These are phyloP conservation scores for Verticillium nonalfalfae DNA, from an alignment of 2,329 filamentous ascomycete species.

Conservation along the genomic window DNA sequence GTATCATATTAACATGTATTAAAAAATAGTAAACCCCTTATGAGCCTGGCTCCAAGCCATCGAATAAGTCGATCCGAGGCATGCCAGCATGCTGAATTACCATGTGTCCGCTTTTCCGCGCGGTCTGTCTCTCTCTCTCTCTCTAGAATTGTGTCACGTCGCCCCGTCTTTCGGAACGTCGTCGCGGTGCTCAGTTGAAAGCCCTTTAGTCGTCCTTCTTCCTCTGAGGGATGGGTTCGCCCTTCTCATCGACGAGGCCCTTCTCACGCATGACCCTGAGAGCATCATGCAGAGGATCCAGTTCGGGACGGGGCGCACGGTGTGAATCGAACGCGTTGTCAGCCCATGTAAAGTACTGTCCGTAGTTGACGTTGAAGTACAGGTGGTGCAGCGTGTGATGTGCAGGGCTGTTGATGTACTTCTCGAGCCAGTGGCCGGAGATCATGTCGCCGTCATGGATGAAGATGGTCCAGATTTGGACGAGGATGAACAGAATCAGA, in stretches of 20 bases:
- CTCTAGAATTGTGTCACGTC: too few species aligned
- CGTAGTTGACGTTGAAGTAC: constrained; percentile 43
- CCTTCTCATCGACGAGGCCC: constrained; percentile 35
- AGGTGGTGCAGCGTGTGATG: constrained; percentile 43
- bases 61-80: too few species aligned
- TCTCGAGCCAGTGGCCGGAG: constrained; percentile 36
- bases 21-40: too few species aligned
- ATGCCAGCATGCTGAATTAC: too few species aligned
- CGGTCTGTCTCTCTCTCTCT: too few species aligned
- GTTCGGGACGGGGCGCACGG: constrained; percentile 31
- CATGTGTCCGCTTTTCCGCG: too few species aligned
- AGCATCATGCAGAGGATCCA: constrained; percentile 37
- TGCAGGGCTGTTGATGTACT: constrained; percentile 40
- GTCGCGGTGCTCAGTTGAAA: too few species aligned
- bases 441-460: constrained; percentile 45
- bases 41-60: too few species aligned
- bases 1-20: too few species aligned
- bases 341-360: constrained; percentile 42
- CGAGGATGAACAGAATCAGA: constrained; percentile 33
- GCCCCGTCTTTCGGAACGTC: too few species aligned
- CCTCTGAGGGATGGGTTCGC: constrained; percentile 28
- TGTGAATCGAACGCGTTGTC: constrained; percentile 37
- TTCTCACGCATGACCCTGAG: constrained; percentile 36
- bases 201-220: constrained; percentile 9
- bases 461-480: constrained; percentile 42